These are phyloP conservation scores for Rugonectria rugulosa DNA, from an alignment of 2,329 filamentous ascomycete genomes.

Conservation along the genomic window DNA sequence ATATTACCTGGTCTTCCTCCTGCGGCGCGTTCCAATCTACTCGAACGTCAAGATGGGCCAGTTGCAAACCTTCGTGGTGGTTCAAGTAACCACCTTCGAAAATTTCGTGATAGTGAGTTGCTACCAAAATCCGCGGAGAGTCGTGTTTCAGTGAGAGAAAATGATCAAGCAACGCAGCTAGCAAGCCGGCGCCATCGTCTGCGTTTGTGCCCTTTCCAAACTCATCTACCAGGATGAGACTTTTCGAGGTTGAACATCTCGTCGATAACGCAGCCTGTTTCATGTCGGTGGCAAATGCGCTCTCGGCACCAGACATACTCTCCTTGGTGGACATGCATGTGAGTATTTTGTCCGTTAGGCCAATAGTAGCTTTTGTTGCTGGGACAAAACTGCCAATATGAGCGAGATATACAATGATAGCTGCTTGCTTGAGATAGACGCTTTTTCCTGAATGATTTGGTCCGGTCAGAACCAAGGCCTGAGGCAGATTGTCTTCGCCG, in stretches of 20 bases:
- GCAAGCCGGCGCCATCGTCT: constrained; percentile 65
- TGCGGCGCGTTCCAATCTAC: constrained; percentile 60
- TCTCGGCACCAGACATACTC: constrained; percentile 65
- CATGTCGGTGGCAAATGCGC: constrained; percentile 78
- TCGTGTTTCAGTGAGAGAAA: constrained; percentile 56
- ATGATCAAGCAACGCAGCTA: constrained; percentile 64
- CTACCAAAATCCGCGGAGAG: constrained; percentile 65
- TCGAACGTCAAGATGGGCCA: constrained; percentile 77
- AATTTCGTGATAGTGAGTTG: constrained; percentile 75
- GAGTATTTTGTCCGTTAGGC: constrained; percentile 90
- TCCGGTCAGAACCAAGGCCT: constrained; percentile 83
- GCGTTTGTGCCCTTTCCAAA: constrained; percentile 75
- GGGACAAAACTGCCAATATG: constrained; percentile 95
- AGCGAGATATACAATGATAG: constrained; percentile 88
- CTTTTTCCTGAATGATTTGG: constrained; percentile 98
- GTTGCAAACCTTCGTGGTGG: constrained; percentile 57
- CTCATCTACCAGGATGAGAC: constrained; percentile 90
- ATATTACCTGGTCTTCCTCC: constrained; percentile 70
- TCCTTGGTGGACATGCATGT: constrained; percentile 82
- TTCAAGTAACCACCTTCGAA: constrained; percentile 69
- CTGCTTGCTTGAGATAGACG: constrained; percentile 92
- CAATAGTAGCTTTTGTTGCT: constrained; percentile 76
- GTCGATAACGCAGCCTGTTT: constrained; percentile 84
- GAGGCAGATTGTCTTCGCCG: constrained; percentile 42
- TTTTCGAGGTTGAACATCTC: constrained; percentile 76